Base-by-base conservation (phyloP, 2,329 filamentous ascomycete species). In the Scorias spongiosa region DNA sequence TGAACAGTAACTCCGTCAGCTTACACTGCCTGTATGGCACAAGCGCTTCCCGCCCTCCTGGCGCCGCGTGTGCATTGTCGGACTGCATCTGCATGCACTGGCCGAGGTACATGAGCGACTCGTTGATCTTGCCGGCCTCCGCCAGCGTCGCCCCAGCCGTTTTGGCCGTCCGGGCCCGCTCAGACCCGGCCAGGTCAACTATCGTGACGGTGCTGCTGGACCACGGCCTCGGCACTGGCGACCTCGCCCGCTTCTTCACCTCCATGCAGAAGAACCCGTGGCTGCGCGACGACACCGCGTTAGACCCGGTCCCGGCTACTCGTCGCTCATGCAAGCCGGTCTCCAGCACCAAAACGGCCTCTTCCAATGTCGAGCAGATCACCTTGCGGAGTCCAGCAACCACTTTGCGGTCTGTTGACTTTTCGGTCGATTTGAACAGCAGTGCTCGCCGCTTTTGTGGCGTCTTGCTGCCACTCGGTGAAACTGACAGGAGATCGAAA, bases 81-180 rank as follows among this genome's bases (percentile, higher is more conserved):
- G 82, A 88, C 61, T 95, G 89, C 72, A 94, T 89, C 60, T 96
- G 89, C 54, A 98, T 74, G 59, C 91, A 98, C 58, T 96, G 91
- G 0, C 91, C 91, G 1, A 98, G 74, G 60, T 95, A 96, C 91
- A 98, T 98, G 58, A 98, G 68, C 57, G 85, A 93, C 63, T 95
- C 88, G 57, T 98, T 98, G 61, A 98, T 98, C 66, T 96, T 96
- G 43, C 91, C 91, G 30, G 89, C 91, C 66, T 98, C 91, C 0
- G 84, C 89, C 11, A 98, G 74, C 0, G 89, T 95, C 3, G 86
- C 80, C 10, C 91, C 91, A 0, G 87, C 84, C 0, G 91, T 96
- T 70, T 95, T 95, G 20, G 91, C 88, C 50, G 91, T 87, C 47
- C 88, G 76, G 12, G 89, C 89, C 47, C 91, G 79, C 64, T 98